Percentiles rank a stretch among this genome's conserved stretches.
Evolutionary conservation across 345 rosid species (phyloP).

Genomic region (Camelina sativa): DNA sequence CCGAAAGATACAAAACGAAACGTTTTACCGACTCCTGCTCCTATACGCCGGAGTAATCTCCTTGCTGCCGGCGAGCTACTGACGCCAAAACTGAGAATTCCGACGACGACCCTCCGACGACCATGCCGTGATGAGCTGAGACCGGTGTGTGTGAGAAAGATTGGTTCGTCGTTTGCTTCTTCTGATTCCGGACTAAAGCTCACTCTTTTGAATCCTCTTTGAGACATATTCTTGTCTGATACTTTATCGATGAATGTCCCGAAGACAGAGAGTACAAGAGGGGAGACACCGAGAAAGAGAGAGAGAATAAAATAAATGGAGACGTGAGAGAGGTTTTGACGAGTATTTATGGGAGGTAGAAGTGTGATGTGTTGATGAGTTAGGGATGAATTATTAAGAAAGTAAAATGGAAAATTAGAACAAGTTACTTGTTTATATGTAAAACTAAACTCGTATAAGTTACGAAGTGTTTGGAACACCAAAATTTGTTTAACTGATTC

Average conservation of each 20-base stretch:
- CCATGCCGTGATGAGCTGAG: constrained; percentile 45
- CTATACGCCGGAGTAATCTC: constrained; percentile 55
- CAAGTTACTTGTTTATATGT: not conserved
- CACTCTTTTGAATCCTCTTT: constrained; percentile 61
- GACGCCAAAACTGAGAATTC: constrained; percentile 48
- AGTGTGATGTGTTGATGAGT: constrained; percentile 16
- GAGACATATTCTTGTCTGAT: constrained; percentile 56
- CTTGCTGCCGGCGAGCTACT: constrained; percentile 34
- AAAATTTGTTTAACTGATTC: not conserved
- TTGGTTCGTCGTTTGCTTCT: constrained; percentile 33
- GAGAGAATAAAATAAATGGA: constrained; percentile 29
- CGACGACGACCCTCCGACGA: constrained; percentile 45
- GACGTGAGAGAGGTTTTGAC: constrained; percentile 37
- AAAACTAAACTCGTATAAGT: not conserved
- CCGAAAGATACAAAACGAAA: constrained; percentile 51
- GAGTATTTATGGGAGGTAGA: constrained; percentile 50
- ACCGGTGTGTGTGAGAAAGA: constrained; percentile 18
- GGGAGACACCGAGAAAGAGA: not conserved
- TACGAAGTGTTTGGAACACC: constrained; percentile 3
- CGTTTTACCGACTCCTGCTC: constrained; percentile 59
- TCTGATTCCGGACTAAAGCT: constrained; percentile 64
- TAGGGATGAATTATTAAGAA: constrained; percentile 10
- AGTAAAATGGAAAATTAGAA: not conserved
- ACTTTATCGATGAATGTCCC: constrained; percentile 6
- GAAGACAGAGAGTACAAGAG: not conserved